Percentiles rank a stretch among this genome's conserved stretches.
These are phyloP conservation scores for Schoenoplectus triqueter DNA, from an alignment of 202 grass and related monocot genomes.

Conservation along the genomic window DNA sequence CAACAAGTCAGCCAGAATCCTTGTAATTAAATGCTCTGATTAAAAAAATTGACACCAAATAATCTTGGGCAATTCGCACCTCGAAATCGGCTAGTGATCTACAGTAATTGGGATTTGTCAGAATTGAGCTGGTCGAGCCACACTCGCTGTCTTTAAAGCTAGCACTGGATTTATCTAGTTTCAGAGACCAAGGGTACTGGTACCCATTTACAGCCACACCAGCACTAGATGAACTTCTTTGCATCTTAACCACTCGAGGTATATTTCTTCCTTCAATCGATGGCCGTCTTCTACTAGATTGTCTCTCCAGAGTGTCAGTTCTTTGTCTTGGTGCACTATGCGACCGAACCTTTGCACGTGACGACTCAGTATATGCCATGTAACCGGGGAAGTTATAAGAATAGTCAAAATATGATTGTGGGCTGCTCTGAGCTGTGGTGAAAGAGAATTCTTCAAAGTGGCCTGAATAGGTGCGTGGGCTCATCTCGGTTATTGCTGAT, in stretches of 20 bases:
- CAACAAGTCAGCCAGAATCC: background rate
- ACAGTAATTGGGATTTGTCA: conserved; percentile 73
- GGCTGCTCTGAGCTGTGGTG: conserved; percentile 65
- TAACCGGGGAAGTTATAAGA: conserved; percentile 66
- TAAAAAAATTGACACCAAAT: background rate
- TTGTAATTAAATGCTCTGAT: background rate
- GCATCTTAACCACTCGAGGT: conserved; percentile 49
- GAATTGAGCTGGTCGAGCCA: conserved; percentile 72
- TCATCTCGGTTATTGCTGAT: conserved; percentile 57
- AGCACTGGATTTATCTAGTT: conserved; percentile 63
- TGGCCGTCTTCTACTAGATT: conserved; percentile 56
- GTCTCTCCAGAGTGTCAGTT: conserved; percentile 52
- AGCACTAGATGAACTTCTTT: conserved; percentile 71
- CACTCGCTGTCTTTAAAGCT: conserved; percentile 86
- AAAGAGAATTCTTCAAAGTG: conserved; percentile 69
- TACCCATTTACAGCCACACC: conserved; percentile 45
- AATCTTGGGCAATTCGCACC: conserved; percentile 32
- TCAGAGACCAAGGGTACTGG: conserved; percentile 61
- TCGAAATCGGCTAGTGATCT: conserved; percentile 74
- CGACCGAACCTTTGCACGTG: conserved; percentile 78
- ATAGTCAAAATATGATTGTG: conserved; percentile 43
- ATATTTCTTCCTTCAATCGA: conserved; percentile 48
- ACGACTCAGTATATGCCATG: conserved; percentile 94
- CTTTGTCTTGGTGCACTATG: conserved; percentile 86
- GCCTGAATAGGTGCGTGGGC: conserved; percentile 58